Conservation (phyloP, 305 asterid genomes). For the Fraxinus ornus region DNA sequence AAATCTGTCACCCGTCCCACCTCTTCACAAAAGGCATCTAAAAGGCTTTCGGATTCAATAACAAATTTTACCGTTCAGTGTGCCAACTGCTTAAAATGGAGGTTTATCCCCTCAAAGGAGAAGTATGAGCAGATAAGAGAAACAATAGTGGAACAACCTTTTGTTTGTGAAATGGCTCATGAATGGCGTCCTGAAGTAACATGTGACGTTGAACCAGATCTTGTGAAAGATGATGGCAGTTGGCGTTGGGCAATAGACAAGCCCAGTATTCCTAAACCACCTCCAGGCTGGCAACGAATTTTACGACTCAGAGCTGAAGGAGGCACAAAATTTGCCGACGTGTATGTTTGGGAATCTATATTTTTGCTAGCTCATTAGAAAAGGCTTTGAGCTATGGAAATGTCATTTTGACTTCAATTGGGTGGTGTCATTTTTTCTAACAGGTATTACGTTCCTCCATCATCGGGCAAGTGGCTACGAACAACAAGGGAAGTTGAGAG, state of each 20-base stretch:
- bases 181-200: constrained; percentile 68
- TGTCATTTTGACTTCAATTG: constrained; percentile 3
- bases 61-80: constrained; percentile 76
- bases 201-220: constrained; percentile 71
- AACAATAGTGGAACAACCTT: constrained; percentile 39
- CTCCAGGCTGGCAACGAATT: constrained; percentile 79
- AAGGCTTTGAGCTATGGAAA: not conserved
- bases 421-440: constrained; percentile 8
- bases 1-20: not conserved
- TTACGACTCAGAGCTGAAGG: constrained; percentile 78
- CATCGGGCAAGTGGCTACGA: constrained; percentile 63
- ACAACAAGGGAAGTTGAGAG: constrained; percentile 59
- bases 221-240: constrained; percentile 60
- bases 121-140: constrained; percentile 89
- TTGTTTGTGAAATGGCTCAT: constrained; percentile 51
- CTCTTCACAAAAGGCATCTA: not conserved
- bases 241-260: constrained; percentile 92
- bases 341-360: constrained; percentile 47
- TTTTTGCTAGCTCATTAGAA: not conserved
- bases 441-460: constrained; percentile 72
- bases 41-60: constrained; percentile 14
- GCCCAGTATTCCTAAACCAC: constrained; percentile 74
- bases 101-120: constrained; percentile 67
- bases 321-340: constrained; percentile 80
- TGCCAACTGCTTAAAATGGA: constrained; percentile 80